Base-by-base conservation (phyloP, 1,284 basidiomycete genomes). In the Naganishia sp. region DNA sequence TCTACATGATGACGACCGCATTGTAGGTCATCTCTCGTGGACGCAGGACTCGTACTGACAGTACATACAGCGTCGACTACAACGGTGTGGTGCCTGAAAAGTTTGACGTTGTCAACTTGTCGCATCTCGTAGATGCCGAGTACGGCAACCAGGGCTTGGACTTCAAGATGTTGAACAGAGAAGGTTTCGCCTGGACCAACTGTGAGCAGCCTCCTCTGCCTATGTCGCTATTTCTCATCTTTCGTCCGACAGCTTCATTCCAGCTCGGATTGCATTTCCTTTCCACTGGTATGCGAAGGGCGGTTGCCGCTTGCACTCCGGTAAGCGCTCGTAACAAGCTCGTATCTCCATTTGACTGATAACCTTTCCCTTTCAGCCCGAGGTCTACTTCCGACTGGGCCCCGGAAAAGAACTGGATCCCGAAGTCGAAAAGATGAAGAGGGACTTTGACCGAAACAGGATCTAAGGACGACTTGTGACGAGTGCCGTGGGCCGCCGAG, bases 131-230 rank as follows among this genome's bases (percentile, higher is more conserved):
- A 5, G 94, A 95, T 75, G 95, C 95, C 52, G 95, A 99, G 82
- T 98, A 98, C 78, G 96, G 95, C 15, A 99, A 98, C 80, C 95
- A 99, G 79, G 95, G 95, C 63, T 85, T 94, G 72, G 94, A 97
- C 82, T 98, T 98, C 82, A 92, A 93, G 83, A 89, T 92, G 84
- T 88, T 97, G 43, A 93, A 93, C 59, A 85, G 93, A 25, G 95
- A 98, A 81, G 95, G 95, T 63, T 99, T 99, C 75, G 95, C 95
- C 4, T 94, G 92, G 93, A 94, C 92, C 89, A 94, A 94, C 71
- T 84, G 90, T 90, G 64, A 50, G 55, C 63, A 46, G 13, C 23
- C 31, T 13, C 10, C 25, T 23, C 25, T 44, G 21, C 18, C 49
- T 25, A 44, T 36, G 23, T 23, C 50, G 44, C 3, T 54, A n/a